Evolutionary conservation across 2,329 filamentous ascomycete species (phyloP), one percentile per base, ranked within the genome.

Genomic region (Aspergillus tamarii): DNA sequence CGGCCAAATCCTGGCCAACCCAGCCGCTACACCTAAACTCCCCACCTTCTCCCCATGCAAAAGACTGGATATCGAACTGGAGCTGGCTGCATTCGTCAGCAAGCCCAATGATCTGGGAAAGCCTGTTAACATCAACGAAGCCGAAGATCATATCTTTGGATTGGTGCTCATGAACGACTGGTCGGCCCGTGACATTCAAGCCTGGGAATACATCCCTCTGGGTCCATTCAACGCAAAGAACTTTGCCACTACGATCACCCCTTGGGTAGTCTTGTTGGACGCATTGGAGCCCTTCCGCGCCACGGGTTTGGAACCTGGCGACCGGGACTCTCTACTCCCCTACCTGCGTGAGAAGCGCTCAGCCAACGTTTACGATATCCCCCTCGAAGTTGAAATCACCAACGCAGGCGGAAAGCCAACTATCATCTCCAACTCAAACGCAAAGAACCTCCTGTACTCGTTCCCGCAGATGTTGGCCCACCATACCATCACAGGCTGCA

Each of bases 201-300:
- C 86, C 0, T 95, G 91, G 91, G 92, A 96, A 77, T 94, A 94
- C 69, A 85, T 94, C 10, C 92, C 92, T 0, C 80, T 94, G 9
- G 92, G 92, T 0, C 92, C 92, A 0, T 94, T 95, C 80, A 93
- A 92, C 66, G 84, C 88, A 28, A 95, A 96, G 84, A 94, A 94
- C 76, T 94, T 95, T 72, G 90, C 85, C 4, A 92, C 91, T 0
- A 91, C 86, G 0, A 90, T 95, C 69, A 91, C 88, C 64, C 86
- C 91, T 0, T 95, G 92, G 92, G 87, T 95, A 1, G 90, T 95
- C 4, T 81, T 92, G 14, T 84, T 88, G 36, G 91, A 94, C 73
- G 91, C 92, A 0, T 80, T 95, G 36, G 90, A 91, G 74, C 89
- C 88, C 0, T 91, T 90, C 78, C 80, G 84, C 41, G 78, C 82